phyloP scores from a whole-genome alignment of 805 yeast species.

The Pichia phayaonensis region DNA sequence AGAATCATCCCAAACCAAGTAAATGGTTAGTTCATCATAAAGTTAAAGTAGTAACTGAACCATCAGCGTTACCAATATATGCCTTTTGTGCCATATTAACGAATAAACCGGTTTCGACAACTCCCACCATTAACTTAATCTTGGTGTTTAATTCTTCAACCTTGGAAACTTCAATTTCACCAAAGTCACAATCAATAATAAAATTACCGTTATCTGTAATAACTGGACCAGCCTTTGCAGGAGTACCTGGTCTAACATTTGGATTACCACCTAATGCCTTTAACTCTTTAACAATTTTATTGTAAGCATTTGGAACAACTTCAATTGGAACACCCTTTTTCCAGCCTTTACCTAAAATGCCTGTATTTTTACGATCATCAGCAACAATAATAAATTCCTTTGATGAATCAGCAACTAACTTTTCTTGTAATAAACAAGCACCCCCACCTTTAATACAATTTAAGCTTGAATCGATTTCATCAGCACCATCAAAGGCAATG shows the following conservation, averaged over 20 bases:
- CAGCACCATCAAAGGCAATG: constrained; percentile 97
- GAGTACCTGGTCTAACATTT: constrained; percentile 72
- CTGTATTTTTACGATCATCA: constrained; percentile 78
- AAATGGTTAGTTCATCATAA: constrained; percentile 16
- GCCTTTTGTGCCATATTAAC: constrained; percentile 66
- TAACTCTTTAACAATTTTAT: constrained; percentile 63
- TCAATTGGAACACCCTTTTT: constrained; percentile 90
- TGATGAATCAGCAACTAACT: constrained; percentile 80
- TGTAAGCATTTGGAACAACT: constrained; percentile 83
- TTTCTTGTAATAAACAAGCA: constrained; percentile 95
- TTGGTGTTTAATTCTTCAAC: constrained; percentile 47
- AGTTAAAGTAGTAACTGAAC: constrained; percentile 37
- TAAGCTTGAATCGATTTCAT: constrained; percentile 77
- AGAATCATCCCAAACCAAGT: not conserved
- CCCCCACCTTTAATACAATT: constrained; percentile 98
- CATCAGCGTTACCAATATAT: constrained; percentile 84
- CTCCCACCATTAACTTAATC: constrained; percentile 78
- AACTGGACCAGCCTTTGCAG: constrained; percentile 94
- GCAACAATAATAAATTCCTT: constrained; percentile 80
- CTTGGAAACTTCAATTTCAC: constrained; percentile 47
- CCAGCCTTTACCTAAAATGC: constrained; percentile 74
- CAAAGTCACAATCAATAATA: constrained; percentile 89
- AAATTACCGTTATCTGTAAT: constrained; percentile 94
- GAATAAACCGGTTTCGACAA: constrained; percentile 93
- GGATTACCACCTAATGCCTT: constrained; percentile 57